These are phyloP conservation scores for Aegilops speltoides DNA, from an alignment of 176 grass and related monocot species.

Conservation along the genomic window DNA sequence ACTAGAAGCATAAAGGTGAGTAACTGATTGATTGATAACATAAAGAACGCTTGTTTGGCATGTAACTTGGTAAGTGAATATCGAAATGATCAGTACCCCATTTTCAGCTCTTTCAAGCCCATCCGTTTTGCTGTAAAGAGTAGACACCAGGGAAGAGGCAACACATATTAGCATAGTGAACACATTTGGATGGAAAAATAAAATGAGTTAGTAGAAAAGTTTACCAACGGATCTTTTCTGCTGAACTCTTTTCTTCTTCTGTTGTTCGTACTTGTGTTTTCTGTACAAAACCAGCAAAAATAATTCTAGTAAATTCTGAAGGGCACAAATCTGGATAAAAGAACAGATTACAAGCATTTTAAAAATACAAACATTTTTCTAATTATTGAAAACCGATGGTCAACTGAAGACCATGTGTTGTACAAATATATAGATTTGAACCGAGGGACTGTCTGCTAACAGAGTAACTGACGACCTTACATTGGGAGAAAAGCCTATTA, in stretches of 20 bases:
- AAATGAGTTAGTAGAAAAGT: background rate
- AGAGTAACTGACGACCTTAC: background rate
- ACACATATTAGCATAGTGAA: background rate
- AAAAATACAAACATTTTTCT: background rate
- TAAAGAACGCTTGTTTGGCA: background rate
- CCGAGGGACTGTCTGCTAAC: background rate
- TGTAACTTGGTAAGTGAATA: conserved; percentile 7
- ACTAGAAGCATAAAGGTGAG: background rate
- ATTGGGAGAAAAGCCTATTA: background rate
- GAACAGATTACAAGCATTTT: background rate
- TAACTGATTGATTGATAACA: background rate
- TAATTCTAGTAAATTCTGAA: conserved; percentile 24
- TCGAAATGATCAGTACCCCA: conserved; percentile 60
- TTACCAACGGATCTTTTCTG: conserved; percentile 89
- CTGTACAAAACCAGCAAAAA: conserved; percentile 50
- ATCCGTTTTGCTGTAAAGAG: conserved; percentile 58
- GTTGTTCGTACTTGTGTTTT: conserved; percentile 89
- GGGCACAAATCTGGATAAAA: background rate
- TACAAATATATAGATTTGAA: background rate
- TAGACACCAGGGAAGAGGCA: conserved; percentile 23
- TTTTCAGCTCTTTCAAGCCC: conserved; percentile 87
- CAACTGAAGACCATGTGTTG: background rate
- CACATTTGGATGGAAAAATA: background rate
- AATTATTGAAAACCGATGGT: background rate
- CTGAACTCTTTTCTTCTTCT: conserved; percentile 92